These are phyloP conservation scores for Epichloe typhina DNA, from an alignment of 2,329 filamentous ascomycete species.

Conservation along the genomic window DNA sequence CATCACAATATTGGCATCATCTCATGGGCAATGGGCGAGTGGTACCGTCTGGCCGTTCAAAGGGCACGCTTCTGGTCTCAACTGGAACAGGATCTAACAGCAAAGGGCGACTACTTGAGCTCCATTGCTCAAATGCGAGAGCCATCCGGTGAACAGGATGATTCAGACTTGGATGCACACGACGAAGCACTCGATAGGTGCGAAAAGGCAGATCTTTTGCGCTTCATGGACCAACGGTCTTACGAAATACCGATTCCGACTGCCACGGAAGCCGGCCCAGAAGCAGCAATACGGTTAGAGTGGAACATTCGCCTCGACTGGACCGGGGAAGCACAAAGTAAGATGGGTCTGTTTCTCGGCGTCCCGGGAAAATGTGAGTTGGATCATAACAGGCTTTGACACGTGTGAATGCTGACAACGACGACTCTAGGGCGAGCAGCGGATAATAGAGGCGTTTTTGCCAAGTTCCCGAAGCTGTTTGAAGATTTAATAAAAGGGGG, in stretches of 20 bases:
- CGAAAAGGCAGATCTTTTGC: slow-evolving; percentile 31
- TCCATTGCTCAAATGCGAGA: slow-evolving; percentile 13
- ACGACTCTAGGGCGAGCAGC: slow-evolving; percentile 40
- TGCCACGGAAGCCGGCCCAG: slow-evolving; percentile 17
- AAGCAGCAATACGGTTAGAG: slow-evolving; percentile 36
- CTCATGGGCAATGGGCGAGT: slow-evolving; percentile 56
- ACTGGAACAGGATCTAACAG: slow-evolving; percentile 34
- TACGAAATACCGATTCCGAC: slow-evolving; percentile 30
- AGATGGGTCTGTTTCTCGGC: slow-evolving; percentile 38
- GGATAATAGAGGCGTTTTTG: slow-evolving; percentile 42
- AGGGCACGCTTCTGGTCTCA: slow-evolving; percentile 50
- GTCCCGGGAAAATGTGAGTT: slow-evolving; percentile 52
- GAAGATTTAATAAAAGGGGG: slow-evolving; percentile 41
- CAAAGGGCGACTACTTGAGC: slow-evolving; percentile 16
- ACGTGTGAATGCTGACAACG: not conserved
- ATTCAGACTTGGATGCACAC: slow-evolving; percentile 12
- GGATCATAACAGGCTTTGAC: not conserved
- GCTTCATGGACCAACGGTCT: slow-evolving; percentile 38
- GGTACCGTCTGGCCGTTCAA: slow-evolving; percentile 46
- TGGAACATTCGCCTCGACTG: slow-evolving; percentile 59
- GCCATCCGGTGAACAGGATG: slow-evolving; percentile 11
- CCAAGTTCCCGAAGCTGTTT: slow-evolving; percentile 47
- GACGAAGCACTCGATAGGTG: slow-evolving; percentile 6
- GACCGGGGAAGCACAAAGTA: slow-evolving; percentile 56
- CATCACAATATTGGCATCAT: slow-evolving; percentile 45